Conservation (phyloP, 768 basidiomycete genomes). For the Suillus subaureus region DNA sequence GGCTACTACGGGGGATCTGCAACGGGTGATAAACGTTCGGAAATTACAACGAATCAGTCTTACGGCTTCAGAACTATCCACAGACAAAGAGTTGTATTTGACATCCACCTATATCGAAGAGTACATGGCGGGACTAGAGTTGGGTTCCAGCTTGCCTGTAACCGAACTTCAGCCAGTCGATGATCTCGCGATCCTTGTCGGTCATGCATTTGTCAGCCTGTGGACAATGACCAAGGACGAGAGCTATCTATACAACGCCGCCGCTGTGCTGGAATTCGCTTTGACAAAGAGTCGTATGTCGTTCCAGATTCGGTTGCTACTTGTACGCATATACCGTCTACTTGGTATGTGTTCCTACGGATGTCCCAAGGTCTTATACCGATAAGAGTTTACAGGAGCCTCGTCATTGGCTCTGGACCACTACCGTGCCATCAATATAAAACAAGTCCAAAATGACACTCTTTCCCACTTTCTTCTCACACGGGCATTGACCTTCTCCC, state of each 20-base stretch:
- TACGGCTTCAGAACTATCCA: constrained; percentile 47
- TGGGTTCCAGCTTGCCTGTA: constrained; percentile 64
- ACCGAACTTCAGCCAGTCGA: constrained; percentile 90
- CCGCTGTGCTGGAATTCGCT: constrained; percentile 70
- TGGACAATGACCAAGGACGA: constrained; percentile 62
- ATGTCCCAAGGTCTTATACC: neutral
- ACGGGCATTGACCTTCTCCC: constrained; percentile 77
- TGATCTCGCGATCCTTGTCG: constrained; percentile 78
- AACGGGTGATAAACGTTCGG: constrained; percentile 68
- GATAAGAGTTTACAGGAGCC: constrained; percentile 51
- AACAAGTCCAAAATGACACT: constrained; percentile 89
- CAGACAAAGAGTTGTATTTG: constrained; percentile 56
- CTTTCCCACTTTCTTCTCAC: constrained; percentile 82
- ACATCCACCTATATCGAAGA: constrained; percentile 54
- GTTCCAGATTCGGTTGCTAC: constrained; percentile 74
- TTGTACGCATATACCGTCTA: constrained; percentile 81
- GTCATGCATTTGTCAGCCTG: constrained; percentile 62
- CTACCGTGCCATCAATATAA: constrained; percentile 75
- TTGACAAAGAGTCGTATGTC: constrained; percentile 73
- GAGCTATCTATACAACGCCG: constrained; percentile 63
- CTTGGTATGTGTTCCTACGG: constrained; percentile 52
- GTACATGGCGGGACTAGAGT: constrained; percentile 67
- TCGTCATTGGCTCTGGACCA: constrained; percentile 75
- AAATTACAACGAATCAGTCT: constrained; percentile 74
- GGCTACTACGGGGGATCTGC: constrained; percentile 58